These are phyloP conservation scores for Cymbopogon flexuosus DNA, from an alignment of 202 grass and related monocot genomes.

Conservation along the genomic window DNA sequence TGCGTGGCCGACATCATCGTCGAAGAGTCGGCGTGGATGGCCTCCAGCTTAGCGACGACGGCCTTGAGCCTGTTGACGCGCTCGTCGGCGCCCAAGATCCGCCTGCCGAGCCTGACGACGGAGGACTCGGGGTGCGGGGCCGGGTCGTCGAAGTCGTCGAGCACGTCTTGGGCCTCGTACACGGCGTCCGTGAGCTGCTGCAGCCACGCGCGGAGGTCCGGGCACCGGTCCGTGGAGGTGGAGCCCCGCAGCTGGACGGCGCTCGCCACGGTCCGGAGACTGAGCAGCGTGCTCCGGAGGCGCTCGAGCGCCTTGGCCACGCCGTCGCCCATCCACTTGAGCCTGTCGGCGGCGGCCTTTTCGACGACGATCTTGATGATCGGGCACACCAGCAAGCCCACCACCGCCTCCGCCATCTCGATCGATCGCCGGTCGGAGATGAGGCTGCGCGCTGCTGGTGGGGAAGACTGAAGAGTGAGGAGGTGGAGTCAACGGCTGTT, in stretches of 20 bases:
- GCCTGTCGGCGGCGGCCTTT: not conserved
- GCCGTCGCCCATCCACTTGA: too few relatives aligned
- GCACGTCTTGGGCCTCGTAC: constrained; percentile 45
- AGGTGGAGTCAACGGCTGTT: not conserved
- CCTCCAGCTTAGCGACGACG: constrained; percentile 7
- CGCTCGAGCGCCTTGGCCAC: too few relatives aligned
- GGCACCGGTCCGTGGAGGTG: not conserved
- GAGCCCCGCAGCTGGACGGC: constrained; percentile 27
- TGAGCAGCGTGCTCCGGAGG: too few relatives aligned
- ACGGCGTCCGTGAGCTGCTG: constrained; percentile 42
- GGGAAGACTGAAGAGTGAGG: too few relatives aligned
- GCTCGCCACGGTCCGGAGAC: constrained; percentile 2
- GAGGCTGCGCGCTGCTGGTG: not conserved
- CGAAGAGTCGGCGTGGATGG: not conserved
- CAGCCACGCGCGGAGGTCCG: constrained; percentile 26
- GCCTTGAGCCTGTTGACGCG: constrained; percentile 35
- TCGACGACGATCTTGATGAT: constrained; percentile 39
- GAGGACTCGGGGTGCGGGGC: not conserved
- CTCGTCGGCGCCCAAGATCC: constrained; percentile 24
- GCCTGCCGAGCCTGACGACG: not conserved
- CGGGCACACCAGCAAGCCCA: constrained; percentile 36
- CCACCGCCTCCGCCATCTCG: constrained; percentile 35
- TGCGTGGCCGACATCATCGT: constrained; percentile 6
- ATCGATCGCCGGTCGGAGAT: not conserved
- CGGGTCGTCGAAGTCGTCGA: constrained; percentile 46